A percentile compares a stretch with the other conserved stretches of the same genome.
Evolutionary conservation across 176 grass and related monocot genomes (phyloP).

Genomic region (Avena eriantha): DNA sequence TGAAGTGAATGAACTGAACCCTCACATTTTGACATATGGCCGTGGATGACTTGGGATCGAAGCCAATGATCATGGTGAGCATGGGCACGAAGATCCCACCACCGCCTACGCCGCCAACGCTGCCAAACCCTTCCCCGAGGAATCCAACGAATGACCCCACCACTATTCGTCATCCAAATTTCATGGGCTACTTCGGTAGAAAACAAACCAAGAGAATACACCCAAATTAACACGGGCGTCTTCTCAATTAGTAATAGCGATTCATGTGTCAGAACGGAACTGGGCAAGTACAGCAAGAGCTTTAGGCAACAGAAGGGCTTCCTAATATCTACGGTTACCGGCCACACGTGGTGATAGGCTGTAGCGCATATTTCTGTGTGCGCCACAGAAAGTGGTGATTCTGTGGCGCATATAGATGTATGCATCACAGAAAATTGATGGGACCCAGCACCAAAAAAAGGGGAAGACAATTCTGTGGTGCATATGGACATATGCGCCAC

Average conservation of each 20-base stretch:
- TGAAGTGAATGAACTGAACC: not conserved
- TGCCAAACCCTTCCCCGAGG: slow-evolving; percentile 61
- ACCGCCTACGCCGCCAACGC: slow-evolving; percentile 59
- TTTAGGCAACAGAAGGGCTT: not conserved
- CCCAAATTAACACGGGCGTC: not conserved
- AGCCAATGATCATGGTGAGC: slow-evolving; percentile 60
- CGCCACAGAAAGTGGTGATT: no score
- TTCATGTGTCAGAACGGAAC: not conserved
- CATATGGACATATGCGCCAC: no score
- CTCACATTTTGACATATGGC: slow-evolving; percentile 74
- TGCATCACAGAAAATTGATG: no score
- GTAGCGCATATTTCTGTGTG: no score
- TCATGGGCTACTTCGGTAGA: slow-evolving; percentile 39
- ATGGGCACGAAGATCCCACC: slow-evolving; percentile 69
- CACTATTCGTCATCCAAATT: slow-evolving; percentile 55
- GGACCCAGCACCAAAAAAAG: no score
- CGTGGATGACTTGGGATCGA: slow-evolving; percentile 63
- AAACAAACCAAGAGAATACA: not conserved
- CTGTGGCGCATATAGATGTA: no score
- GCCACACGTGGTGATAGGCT: slow-evolving; percentile 52
- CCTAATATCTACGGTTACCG: slow-evolving; percentile 25
- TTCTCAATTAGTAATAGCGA: not conserved
- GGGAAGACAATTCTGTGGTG: no score
- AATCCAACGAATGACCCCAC: slow-evolving; percentile 56
- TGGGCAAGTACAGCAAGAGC: not conserved